Conservation (phyloP, 2,329 filamentous ascomycete genomes). For the Alternaria metachromatica region DNA sequence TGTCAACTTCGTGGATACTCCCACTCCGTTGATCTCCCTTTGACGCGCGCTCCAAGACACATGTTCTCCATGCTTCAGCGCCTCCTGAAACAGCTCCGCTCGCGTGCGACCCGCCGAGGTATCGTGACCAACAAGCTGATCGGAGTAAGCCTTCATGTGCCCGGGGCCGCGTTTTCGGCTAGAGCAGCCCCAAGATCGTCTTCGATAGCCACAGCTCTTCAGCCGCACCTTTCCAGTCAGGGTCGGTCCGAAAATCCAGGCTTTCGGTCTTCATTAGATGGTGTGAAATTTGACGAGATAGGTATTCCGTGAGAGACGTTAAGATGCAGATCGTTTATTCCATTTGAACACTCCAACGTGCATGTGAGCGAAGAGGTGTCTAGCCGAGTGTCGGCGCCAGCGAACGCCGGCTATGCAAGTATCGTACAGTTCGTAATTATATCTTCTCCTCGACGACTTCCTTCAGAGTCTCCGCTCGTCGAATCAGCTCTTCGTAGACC, state of each 20-base stretch:
- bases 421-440: constrained; percentile 18
- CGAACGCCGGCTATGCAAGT: constrained; percentile 9
- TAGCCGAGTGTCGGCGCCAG: background rate
- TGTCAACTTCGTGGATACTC: constrained; percentile 2
- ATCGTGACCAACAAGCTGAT: constrained; percentile 24
- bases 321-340: background rate
- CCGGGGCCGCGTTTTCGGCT: constrained; percentile 18
- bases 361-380: constrained; percentile 16
- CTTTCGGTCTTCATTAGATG: background rate
- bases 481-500: constrained; percentile 90
- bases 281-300: background rate
- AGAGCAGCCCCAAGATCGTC: constrained; percentile 1
- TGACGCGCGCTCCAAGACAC: constrained; percentile 11
- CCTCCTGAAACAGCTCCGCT: constrained; percentile 23
- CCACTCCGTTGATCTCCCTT: background rate
- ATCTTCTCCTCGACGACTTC: constrained; percentile 37
- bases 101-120: constrained; percentile 13
- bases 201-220: background rate
- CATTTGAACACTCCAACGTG: constrained; percentile 1
- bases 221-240: constrained; percentile 11
- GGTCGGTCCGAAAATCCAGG: background rate
- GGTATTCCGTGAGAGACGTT: background rate
- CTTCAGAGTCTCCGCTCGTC: constrained; percentile 66
- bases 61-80: constrained; percentile 11
- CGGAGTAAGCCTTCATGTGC: constrained; percentile 23